Conservation (phyloP, 176 grass and related monocot species). For the Ensete ventricosum region DNA sequence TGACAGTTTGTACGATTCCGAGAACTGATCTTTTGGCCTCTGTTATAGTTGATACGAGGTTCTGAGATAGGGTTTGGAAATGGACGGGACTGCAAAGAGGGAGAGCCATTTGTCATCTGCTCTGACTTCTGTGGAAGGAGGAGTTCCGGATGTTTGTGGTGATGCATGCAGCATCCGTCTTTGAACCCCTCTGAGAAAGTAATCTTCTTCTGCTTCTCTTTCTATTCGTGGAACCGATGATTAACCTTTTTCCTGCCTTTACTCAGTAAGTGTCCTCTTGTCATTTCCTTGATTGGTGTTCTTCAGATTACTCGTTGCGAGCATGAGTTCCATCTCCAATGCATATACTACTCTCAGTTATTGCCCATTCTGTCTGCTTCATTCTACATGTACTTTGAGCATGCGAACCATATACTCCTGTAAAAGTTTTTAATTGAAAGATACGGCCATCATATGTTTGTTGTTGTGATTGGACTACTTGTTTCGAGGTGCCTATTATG, state of each 20-base stretch:
- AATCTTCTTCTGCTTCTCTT: constrained; percentile 36
- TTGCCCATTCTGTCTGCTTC: neutral
- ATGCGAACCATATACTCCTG: neutral
- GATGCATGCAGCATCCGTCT: constrained; percentile 96
- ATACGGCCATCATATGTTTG: neutral
- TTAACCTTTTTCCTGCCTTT: constrained; percentile 2
- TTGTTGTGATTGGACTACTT: neutral
- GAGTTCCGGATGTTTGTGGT: constrained; percentile 84
- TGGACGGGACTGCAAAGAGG: constrained; percentile 51
- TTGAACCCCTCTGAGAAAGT: constrained; percentile 68
- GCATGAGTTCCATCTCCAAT: constrained; percentile 94
- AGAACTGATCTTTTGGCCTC: neutral
- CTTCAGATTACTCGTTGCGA: constrained; percentile 86
- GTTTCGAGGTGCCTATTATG: neutral
- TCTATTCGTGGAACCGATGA: neutral
- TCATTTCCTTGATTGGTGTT: constrained; percentile 4
- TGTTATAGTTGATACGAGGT: no score
- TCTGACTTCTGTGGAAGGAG: constrained; percentile 75
- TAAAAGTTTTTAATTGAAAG: no score
- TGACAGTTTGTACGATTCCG: neutral
- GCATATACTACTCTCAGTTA: constrained; percentile 26
- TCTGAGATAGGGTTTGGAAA: neutral
- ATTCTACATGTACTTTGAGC: neutral
- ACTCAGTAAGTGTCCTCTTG: neutral
- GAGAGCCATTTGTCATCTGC: constrained; percentile 59